Evolutionary conservation across 2,329 filamentous ascomycete species (phyloP), one percentile per base, ranked within the genome.

Genomic region (Epichloe baconii): DNA sequence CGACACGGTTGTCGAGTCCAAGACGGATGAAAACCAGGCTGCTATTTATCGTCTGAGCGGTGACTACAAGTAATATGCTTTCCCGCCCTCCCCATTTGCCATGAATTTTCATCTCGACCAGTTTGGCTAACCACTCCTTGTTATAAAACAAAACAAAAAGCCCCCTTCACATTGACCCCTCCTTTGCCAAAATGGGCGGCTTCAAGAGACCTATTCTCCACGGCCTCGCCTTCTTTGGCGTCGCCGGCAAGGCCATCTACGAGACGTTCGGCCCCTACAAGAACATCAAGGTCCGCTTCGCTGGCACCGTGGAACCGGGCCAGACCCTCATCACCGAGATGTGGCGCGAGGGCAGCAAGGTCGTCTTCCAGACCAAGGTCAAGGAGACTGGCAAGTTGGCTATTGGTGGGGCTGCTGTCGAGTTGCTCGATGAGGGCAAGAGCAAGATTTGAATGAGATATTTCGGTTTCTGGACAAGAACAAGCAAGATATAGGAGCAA

Each of bases 161-260:
- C 75, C 93, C 93, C 14, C 82, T 98, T 2, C 93, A 98, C 73
- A 85, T 98, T 55, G 93, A 98, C 68, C 93, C 93, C 1, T 79
- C 82, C 47, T 97, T 98, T 70, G 88, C 88, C 71, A 93, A 93
- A 74, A 83, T 95, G 60, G 93, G 91, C 53, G 93, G 93, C 53
- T 98, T 98, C 81, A 86, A 93, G 71, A 80, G 75, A 31, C 93
- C 93, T 12, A 98, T 98, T 65, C 76, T 98, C 50, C 93, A 98
- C 73, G 93, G 93, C n/a, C 80, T 98, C 38, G 95, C 89, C 78
- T 93, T 83, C 66, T 91, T 98, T 62, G 93, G 93, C 59, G 81
- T 97, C 58, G 84, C 87, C 15, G 88, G 85, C 57, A 96, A 95
- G 77, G 89, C 91, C 54, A 82, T 98, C 40, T 85, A 90, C 66